Evolutionary conservation across 192 early-diverging fungal genomes (phyloP), one percentile per base, ranked within the genome.

Genomic region (Rhizophagus prolifer): DNA sequence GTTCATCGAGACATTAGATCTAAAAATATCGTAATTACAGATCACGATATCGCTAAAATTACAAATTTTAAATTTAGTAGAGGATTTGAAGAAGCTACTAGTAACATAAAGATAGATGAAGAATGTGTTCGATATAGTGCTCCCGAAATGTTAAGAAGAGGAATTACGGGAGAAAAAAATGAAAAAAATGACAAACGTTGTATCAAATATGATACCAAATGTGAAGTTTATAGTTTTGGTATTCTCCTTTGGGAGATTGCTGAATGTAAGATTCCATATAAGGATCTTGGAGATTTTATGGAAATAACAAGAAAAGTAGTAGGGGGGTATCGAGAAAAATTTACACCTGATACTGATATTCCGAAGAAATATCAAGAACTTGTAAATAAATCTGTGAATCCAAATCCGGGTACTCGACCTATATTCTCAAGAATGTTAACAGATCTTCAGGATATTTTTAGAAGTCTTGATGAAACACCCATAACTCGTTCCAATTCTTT

Each of bases 201-300:
- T 2, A 5, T 19, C 4, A 44, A 44, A 2, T 54, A 54, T n/a
- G 50, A 54, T 54, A 54, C 50, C 5, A 54, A 54, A 54, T 54
- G 63, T 65, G 31, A 65, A 65, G 31, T 65, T 65, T 65, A 65
- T 23, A 65, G 63, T 34, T 65, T 65, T 28, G 63, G 63, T 34
- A 65, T 65, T 65, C 31, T 65, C 13, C 25, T 65, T 26, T 65
- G 63, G 63, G 63, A 65, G 25, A 65, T 65, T 65, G 25, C 63
- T 26, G 25, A 26, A 30, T 28, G 63, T 28, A 65, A 25, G 2
- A 25, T 65, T 65, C 63, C 63, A 13, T 65, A 30, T 6, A 9
- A 26, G 0, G 1, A 26, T 1, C 7, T 54, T 21, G 16, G 7
- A 21, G 50, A 54, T 7, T 54, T 54, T 54, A 19, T 21, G 6